A percentile compares a stretch with the other conserved stretches of the same genome.
These are phyloP conservation scores for Mycena amicta DNA, from an alignment of 768 basidiomycete species.

Conservation along the genomic window DNA sequence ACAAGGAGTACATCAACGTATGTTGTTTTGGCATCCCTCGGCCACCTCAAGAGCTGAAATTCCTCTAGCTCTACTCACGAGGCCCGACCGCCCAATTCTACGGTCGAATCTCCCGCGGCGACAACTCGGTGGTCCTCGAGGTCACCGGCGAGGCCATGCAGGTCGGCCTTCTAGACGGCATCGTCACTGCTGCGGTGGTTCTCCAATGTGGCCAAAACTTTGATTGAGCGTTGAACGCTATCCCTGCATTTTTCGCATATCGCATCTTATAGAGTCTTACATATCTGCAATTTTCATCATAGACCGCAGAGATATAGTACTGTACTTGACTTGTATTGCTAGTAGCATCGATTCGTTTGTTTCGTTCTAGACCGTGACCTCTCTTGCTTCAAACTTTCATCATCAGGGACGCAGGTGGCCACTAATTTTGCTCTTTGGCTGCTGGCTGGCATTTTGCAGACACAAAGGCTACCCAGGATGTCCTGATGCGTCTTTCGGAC, in stretches of 20 bases:
- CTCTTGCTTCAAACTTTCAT: too few species aligned
- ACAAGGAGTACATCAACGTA: slow-evolving; percentile 56
- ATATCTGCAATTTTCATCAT: too few species aligned
- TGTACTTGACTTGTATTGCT: too few species aligned
- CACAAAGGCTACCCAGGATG: too few species aligned
- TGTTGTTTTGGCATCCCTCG: slow-evolving; percentile 21
- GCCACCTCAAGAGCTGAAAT: background rate
- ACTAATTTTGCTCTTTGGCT: too few species aligned
- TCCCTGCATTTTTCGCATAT: too few species aligned
- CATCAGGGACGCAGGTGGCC: too few species aligned
- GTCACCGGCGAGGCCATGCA: slow-evolving; percentile 58
- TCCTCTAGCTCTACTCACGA: slow-evolving; percentile 41
- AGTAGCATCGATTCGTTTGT: too few species aligned
- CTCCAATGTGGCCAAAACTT: slow-evolving; percentile 66
- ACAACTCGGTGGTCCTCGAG: slow-evolving; percentile 52
- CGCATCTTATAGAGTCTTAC: background rate
- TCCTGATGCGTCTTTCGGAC: too few species aligned
- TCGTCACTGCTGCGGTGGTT: slow-evolving; percentile 54
- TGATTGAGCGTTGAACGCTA: slow-evolving; percentile 38
- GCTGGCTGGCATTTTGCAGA: too few species aligned
- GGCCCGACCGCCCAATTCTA: slow-evolving; percentile 45
- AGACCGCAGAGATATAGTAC: too few species aligned
- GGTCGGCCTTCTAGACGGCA: slow-evolving; percentile 53
- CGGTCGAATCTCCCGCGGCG: slow-evolving; percentile 50
- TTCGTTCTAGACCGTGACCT: too few species aligned